Conservation (phyloP, 768 basidiomycete genomes). For the Pholiota conissans region DNA sequence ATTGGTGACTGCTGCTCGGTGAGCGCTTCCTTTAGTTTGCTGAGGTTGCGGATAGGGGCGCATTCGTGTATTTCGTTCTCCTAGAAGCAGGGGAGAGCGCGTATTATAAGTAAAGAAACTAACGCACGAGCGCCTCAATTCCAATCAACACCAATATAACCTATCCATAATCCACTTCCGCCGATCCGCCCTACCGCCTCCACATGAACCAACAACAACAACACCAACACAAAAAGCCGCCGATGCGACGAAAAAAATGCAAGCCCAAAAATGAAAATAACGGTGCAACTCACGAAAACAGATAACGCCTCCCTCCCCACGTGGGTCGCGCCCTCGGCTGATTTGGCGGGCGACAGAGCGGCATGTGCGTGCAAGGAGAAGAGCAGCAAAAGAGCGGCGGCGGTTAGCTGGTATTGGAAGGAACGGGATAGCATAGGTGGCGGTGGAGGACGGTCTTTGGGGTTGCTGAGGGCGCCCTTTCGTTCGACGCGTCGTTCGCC, state of each 20-base stretch:
- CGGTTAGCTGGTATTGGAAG: neutral
- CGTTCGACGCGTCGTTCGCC: constrained; percentile 4
- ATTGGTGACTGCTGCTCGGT: constrained; percentile 69
- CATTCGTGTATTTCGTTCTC: constrained; percentile 42
- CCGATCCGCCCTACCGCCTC: neutral
- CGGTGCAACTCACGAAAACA: constrained; percentile 26
- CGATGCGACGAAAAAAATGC: constrained; percentile 7
- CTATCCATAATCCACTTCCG: neutral
- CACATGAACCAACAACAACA: too few relatives aligned
- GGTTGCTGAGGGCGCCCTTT: neutral
- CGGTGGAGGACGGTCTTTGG: constrained; percentile 7
- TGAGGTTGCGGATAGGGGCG: constrained; percentile 44
- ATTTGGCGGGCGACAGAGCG: constrained; percentile 7
- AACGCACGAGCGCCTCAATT: neutral
- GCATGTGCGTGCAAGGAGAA: constrained; percentile 18
- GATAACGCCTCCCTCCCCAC: constrained; percentile 15
- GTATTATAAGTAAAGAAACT: too few relatives aligned
- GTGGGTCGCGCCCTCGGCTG: constrained; percentile 2
- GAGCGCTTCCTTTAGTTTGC: constrained; percentile 57
- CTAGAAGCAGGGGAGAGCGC: too few relatives aligned
- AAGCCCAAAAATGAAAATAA: constrained; percentile 3
- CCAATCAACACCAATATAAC: neutral
- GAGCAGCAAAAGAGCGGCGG: constrained; percentile 44
- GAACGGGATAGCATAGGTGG: constrained; percentile 29
- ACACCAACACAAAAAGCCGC: too few relatives aligned